A percentile compares a stretch with the other conserved stretches of the same genome.
These are phyloP conservation scores for Hortiboletus flavorubellus DNA, from an alignment of 768 basidiomycete species.

Conservation along the genomic window DNA sequence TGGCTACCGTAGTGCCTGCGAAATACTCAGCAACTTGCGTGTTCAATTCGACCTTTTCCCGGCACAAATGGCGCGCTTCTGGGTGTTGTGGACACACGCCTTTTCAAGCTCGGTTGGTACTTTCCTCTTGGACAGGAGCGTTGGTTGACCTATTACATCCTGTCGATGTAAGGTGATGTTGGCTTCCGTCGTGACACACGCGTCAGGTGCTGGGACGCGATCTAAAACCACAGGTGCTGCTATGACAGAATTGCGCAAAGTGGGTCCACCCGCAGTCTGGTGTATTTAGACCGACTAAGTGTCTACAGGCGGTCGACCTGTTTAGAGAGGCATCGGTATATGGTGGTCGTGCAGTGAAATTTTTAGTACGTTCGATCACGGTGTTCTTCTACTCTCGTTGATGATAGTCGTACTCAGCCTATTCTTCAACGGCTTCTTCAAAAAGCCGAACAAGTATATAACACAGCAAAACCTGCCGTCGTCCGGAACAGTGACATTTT, in stretches of 20 bases:
- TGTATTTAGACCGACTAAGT: background rate
- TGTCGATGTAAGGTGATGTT: slow-evolving; percentile 57
- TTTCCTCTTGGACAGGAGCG: background rate
- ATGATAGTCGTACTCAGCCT: slow-evolving; percentile 42
- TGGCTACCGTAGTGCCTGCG: slow-evolving; percentile 64
- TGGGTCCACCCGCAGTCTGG: slow-evolving; percentile 4
- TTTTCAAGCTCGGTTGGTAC: slow-evolving; percentile 59
- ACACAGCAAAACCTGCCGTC: slow-evolving; percentile 43
- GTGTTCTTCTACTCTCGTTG: background rate
- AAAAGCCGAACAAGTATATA: slow-evolving; percentile 56
- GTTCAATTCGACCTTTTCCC: slow-evolving; percentile 51
- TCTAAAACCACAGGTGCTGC: slow-evolving; percentile 73
- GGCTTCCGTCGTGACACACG: slow-evolving; percentile 72
- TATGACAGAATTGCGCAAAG: slow-evolving; percentile 53
- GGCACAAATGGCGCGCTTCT: slow-evolving; percentile 58
- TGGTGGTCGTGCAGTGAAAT: slow-evolving; percentile 68
- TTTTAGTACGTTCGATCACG: slow-evolving; percentile 46
- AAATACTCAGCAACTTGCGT: slow-evolving; percentile 47
- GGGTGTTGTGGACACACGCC: slow-evolving; percentile 71
- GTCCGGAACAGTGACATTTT: slow-evolving; percentile 56
- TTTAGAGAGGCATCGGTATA: slow-evolving; percentile 60
- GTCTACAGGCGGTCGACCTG: slow-evolving; percentile 49
- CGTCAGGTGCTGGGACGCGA: slow-evolving; percentile 39
- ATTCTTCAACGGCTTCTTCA: slow-evolving; percentile 57
- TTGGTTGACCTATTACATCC: background rate